A percentile compares a stretch with the other conserved stretches of the same genome.
Conservation (phyloP, 768 basidiomycete species). For the Cystobasidiopsis lactophilus region DNA sequence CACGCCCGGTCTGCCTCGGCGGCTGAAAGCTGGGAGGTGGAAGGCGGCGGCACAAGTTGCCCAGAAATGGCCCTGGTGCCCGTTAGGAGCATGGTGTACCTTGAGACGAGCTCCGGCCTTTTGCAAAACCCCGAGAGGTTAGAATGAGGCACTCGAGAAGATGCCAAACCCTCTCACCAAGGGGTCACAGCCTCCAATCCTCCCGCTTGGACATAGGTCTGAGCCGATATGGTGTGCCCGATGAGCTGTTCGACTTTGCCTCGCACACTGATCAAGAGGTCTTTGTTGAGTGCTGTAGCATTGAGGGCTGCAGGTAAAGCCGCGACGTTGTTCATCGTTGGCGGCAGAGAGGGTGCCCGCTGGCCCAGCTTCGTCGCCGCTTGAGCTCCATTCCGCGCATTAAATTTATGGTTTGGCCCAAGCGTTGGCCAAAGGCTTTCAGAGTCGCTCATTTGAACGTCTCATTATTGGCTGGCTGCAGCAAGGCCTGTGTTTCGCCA, state of each 20-base stretch:
- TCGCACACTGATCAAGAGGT: conserved; percentile 8
- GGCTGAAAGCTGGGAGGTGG: neutral
- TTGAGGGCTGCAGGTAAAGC: neutral
- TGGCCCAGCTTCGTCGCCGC: too few relatives aligned
- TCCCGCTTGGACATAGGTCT: conserved; percentile 3
- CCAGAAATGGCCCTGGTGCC: conserved; percentile 7
- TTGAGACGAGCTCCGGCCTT: conserved; percentile 8
- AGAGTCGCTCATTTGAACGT: too few relatives aligned
- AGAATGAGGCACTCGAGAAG: neutral
- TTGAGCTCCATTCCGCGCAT: too few relatives aligned
- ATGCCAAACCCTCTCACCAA: neutral
- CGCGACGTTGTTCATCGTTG: neutral
- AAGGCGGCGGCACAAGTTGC: conserved; percentile 9
- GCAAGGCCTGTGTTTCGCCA: too few relatives aligned
- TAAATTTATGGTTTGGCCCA: too few relatives aligned
- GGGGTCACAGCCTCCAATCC: conserved; percentile 5
- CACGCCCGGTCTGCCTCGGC: conserved; percentile 4
- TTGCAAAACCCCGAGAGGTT: neutral
- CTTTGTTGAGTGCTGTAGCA: neutral
- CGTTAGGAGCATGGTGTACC: conserved; percentile 8
- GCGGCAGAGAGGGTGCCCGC: too few relatives aligned
- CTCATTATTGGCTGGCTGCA: too few relatives aligned
- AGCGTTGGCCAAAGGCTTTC: too few relatives aligned
- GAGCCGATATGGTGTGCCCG: conserved; percentile 2
- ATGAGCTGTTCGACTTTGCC: conserved; percentile 7